These are phyloP conservation scores for Tolypocladium ovalisporum DNA, from an alignment of 2,329 filamentous ascomycete species.

Conservation along the genomic window DNA sequence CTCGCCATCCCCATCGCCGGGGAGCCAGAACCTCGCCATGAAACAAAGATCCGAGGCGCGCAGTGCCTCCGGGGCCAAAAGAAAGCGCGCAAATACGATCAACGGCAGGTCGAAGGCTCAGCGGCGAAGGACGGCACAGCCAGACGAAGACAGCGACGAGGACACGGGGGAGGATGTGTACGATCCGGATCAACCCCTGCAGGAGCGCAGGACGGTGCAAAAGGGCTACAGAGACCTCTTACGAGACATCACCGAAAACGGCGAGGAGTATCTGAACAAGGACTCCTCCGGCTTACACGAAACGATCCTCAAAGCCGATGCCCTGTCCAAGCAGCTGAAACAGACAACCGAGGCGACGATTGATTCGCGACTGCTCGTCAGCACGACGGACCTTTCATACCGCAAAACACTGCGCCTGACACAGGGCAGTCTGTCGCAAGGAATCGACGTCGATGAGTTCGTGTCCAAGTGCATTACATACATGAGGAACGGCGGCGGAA, in stretches of 20 bases:
- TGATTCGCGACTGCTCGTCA: slow-evolving; percentile 78
- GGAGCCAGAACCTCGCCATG: slow-evolving; percentile 12
- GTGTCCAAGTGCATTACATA: slow-evolving; percentile 81
- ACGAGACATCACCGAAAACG: slow-evolving; percentile 51
- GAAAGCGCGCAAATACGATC: slow-evolving; percentile 18
- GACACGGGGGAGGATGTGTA: slow-evolving; percentile 38
- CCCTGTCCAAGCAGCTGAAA: slow-evolving; percentile 56
- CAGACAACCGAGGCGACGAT: slow-evolving; percentile 87
- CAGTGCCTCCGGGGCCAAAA: slow-evolving; percentile 15
- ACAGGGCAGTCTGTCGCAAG: slow-evolving; percentile 60
- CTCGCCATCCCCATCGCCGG: slow-evolving; percentile 8
- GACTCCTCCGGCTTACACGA: slow-evolving; percentile 55
- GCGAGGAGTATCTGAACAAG: slow-evolving; percentile 59
- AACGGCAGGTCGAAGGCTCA: slow-evolving; percentile 13
- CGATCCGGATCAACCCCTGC: slow-evolving; percentile 72
- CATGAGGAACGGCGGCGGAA: slow-evolving; percentile 60
- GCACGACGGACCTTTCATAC: slow-evolving; percentile 67
- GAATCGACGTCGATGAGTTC: slow-evolving; percentile 84
- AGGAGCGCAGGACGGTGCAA: slow-evolving; percentile 61
- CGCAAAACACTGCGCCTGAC: slow-evolving; percentile 67
- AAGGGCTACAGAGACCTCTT: slow-evolving; percentile 58
- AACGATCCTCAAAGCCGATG: slow-evolving; percentile 55
- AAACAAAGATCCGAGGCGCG: slow-evolving; percentile 13
- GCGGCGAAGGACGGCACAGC: slow-evolving; percentile 7
- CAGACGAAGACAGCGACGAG: slow-evolving; percentile 7